Evolutionary conservation across 768 basidiomycete species (phyloP), one percentile per base, ranked within the genome.

Genomic region (Auriscalpium orientale): DNA sequence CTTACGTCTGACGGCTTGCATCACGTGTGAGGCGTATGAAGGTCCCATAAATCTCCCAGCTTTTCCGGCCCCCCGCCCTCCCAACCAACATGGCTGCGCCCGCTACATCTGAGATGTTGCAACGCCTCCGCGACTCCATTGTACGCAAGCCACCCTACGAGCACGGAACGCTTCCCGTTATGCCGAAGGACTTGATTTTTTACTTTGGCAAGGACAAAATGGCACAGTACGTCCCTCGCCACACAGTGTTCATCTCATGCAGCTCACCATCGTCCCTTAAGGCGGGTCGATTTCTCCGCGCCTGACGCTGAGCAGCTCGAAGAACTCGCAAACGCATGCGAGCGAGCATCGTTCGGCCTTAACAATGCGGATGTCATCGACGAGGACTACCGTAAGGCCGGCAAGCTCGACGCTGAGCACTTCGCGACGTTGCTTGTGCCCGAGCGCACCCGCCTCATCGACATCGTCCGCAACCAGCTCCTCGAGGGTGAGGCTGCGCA

Each of bases 141-240:
- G 21, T 44, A 9, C 33, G 56, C 46, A 53, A 54, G 35, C 53
- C 61, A 16, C 59, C 64, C 1, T 62, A 36, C 34, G 56, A 45
- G 15, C 53, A 53, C 20, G 63, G 60, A 1, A 55, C 53, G 2
- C 46, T 58, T 3, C 55, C 50, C 13, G 35, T 60, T 11, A 4
- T 53, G 9, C 20, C 40, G 11, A 47, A 55, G 16, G 40, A 49
- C n/a, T 59, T 60, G 49, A 43, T 64, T 6, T 54, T 59, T 38
- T 64, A 60, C 33, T 28, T 33, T 12, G 38, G 15, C 16, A 16
- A 7, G 33, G 28, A 20, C 2, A 28, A 28, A 28, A 28, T 28
- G 1, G 28, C 28, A 28, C 2, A 28, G 28, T 28, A 28, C 28
- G 28, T 28, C 28, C 22, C 28, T 28, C 28, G 16, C 9, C 21